Evolutionary conservation across 225 moss, liverwort and hornwort genomes (phyloP).

Genomic region (Thuidium tamariscinum): DNA sequence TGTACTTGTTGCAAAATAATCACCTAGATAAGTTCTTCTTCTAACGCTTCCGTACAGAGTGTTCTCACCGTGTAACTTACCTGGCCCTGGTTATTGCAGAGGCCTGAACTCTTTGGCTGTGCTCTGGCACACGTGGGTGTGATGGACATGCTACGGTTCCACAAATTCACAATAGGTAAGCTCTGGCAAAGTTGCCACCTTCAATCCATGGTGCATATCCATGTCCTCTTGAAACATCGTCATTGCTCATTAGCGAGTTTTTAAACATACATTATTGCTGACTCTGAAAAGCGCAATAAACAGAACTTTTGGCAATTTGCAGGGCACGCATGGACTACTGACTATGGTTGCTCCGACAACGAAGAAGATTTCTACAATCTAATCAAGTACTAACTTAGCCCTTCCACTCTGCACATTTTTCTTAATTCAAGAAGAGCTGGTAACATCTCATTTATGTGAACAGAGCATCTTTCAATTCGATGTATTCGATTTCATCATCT

Average conservation of each 20-base stretch:
- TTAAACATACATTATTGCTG: background rate
- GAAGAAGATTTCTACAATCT: slow-evolving; percentile 37
- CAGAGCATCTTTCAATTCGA: background rate
- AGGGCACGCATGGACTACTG: slow-evolving; percentile 48
- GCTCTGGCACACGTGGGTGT: slow-evolving; percentile 85
- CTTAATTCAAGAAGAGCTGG: background rate
- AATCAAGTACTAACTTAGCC: slow-evolving; percentile 13
- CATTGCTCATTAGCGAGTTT: background rate
- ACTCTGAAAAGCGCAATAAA: background rate
- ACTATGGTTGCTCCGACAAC: slow-evolving; percentile 43
- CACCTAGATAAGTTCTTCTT: background rate
- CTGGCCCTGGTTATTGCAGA: slow-evolving; percentile 19
- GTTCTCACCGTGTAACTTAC: background rate
- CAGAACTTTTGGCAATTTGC: background rate
- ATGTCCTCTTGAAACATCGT: background rate
- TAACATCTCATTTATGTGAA: background rate
- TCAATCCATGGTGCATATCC: background rate
- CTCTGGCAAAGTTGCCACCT: background rate
- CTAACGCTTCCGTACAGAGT: background rate
- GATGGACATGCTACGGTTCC: slow-evolving; percentile 92
- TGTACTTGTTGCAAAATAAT: background rate
- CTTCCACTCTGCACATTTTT: background rate
- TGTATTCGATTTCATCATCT: background rate
- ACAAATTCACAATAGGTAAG: slow-evolving; percentile 92
- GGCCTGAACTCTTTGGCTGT: slow-evolving; percentile 85